Base-by-base conservation (phyloP, 208 protist genomes). In the Leishmania mexicana region DNA sequence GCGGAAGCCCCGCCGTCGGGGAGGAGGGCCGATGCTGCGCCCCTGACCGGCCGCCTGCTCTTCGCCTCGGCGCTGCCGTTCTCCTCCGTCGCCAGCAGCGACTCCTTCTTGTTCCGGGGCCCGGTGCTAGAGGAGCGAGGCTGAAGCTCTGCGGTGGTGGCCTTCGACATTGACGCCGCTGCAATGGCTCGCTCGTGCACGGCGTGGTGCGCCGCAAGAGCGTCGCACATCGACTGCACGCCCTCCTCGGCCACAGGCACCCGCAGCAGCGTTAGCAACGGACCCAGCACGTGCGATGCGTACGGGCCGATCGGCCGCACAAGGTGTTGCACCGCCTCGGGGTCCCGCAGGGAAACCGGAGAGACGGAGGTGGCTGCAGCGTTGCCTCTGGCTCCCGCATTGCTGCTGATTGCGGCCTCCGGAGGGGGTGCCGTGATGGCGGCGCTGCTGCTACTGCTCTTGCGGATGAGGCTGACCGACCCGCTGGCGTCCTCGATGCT, bases 251-350 rank as follows among this genome's bases (percentile, higher is more conserved):
- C 0, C 0, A 76, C 78, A 28, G 78, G 40, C 7, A 73, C 78
- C 74, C 68, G 60, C 71, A 86, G 54, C 24, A 86, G 38, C 64
- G 71, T 71, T 49, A 86, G 67, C 13, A 86, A 42, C 13, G 78
- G 68, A n/a, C 57, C 75, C 49, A 86, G 67, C 40, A 86, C 83
- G 5, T 73, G 75, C 24, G 57, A 49, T 5, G 80, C 72, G 80
- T 87, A 84, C 1, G 80, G 60, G 64, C 79, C 80, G 53, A 87
- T 49, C 8, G 80, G 87, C 7, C 85, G 85, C 51, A 83, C 82
- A 28, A 90, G 85, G 45, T 91, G 62, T 31, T 64, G 65, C 53
- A 88, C 75, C 70, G 78, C 74, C 65, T 81, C 78, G 21, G 93
- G 78, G 40, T 89, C 84, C 76, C 84, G 84, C 40, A 87, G 60